These are phyloP conservation scores for Mycena rebaudengoi DNA, from an alignment of 768 basidiomycete genomes.

Conservation along the genomic window DNA sequence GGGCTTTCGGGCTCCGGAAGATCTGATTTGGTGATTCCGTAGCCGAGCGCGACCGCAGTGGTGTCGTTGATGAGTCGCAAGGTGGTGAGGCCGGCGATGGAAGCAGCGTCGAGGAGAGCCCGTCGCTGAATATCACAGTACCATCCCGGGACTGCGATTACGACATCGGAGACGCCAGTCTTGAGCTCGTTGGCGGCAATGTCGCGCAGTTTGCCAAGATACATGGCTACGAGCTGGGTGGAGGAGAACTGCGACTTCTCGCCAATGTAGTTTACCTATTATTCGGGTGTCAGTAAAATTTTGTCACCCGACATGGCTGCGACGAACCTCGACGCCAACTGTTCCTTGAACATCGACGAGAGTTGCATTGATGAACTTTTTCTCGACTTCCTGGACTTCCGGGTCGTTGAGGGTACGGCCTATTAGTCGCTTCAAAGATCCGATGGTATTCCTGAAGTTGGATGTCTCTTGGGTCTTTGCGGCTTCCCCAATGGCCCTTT, in stretches of 20 bases:
- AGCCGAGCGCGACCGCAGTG: conserved; percentile 95
- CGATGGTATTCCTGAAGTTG: conserved; percentile 98
- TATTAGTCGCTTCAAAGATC: conserved; percentile 89
- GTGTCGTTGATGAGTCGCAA: conserved; percentile 98
- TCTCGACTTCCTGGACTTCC: conserved; percentile 85
- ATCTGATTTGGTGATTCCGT: conserved; percentile 98
- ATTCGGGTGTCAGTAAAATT: conserved; percentile 21
- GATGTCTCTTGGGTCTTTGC: conserved; percentile 98
- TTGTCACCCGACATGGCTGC: no score
- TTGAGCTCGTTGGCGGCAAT: conserved; percentile 89
- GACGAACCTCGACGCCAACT: conserved; percentile 85
- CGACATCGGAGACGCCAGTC: conserved; percentile 85
- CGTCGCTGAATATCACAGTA: conserved; percentile 94
- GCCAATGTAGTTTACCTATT: conserved; percentile 88
- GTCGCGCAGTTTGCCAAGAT: conserved; percentile 90
- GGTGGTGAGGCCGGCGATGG: conserved; percentile 88
- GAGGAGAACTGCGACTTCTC: conserved; percentile 83
- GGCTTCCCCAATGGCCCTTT: conserved; percentile 90
- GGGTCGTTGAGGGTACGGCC: conserved; percentile 83
- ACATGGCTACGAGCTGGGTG: conserved; percentile 93
- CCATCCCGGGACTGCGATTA: conserved; percentile 97
- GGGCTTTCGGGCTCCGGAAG: conserved; percentile 86
- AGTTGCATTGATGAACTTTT: conserved; percentile 89
- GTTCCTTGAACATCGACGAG: conserved; percentile 86
- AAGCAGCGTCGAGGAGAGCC: conserved; percentile 87